phyloP scores from a whole-genome alignment of 108 stramenopile species.

The Pseudonitzschia pungens region DNA sequence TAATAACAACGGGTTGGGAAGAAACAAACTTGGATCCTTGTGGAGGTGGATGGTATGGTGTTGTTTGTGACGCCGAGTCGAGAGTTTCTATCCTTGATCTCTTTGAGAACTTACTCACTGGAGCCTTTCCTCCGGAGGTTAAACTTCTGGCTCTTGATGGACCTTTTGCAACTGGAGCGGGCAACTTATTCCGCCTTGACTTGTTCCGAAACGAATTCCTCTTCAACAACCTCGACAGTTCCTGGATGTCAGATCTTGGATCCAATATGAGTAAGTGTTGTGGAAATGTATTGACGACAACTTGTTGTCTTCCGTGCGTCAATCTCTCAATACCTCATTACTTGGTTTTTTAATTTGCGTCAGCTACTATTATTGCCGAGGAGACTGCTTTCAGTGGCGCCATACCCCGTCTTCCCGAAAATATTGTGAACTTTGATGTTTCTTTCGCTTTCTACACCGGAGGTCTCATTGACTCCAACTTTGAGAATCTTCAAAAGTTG shows the following conservation, averaged over 20 bases:
- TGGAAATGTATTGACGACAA: too few species aligned
- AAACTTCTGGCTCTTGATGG: conserved; percentile 29
- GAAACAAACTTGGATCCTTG: conserved; percentile 21
- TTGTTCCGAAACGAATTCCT: conserved; percentile 28
- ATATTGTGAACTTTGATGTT: conserved; percentile 26
- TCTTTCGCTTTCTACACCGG: conserved; percentile 24
- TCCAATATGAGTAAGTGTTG: conserved; percentile 34
- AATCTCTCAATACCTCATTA: neutral
- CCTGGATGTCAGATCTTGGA: conserved; percentile 33
- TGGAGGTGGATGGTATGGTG: conserved; percentile 21
- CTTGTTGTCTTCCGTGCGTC: too few species aligned
- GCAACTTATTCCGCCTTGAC: conserved; percentile 34
- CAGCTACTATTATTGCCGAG: conserved; percentile 15
- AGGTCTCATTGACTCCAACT: conserved; percentile 26
- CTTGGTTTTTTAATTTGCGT: neutral
- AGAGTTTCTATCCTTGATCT: conserved; percentile 20
- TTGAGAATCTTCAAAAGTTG: conserved; percentile 8
- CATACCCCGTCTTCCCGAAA: conserved; percentile 26
- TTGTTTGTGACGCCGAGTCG: conserved; percentile 27
- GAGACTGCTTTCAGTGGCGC: conserved; percentile 30
- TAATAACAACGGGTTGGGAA: conserved; percentile 20
- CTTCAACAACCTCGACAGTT: conserved; percentile 23
- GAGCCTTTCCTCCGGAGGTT: conserved; percentile 38
- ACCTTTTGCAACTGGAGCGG: conserved; percentile 30
- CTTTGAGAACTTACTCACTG: conserved; percentile 38